Evolutionary conservation across 2,329 filamentous ascomycete genomes (phyloP), one percentile per base, ranked within the genome.

Genomic region (Cladosporium sp.): DNA sequence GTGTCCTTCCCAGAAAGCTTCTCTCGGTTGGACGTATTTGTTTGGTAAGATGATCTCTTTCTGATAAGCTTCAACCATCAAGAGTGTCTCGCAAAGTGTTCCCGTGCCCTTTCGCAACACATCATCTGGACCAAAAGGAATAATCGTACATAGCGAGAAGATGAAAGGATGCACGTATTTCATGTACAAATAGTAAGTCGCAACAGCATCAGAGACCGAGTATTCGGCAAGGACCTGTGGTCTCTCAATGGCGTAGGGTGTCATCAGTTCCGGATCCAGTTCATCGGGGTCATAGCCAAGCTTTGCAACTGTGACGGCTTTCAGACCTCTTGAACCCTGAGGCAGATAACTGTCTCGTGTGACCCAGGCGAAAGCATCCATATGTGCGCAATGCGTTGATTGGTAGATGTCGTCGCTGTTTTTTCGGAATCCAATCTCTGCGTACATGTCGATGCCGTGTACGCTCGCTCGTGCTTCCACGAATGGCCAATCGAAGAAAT

Each of bases 111-210:
- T 99, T 65, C 94, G 85, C 67, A 97, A 75, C 1, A 92, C 90
- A 70, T 97, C 94, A 69, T 99, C 93, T 36, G 92, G 91, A 45
- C 90, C 91, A 1, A 99, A 82, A 0, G 94, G 94, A 72, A 99
- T 81, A 76, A 99, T 97, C 1, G 92, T 99, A 76, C 94, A 99
- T 0, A 99, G 80, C 1, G 95, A 97, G 81, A 99, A 99, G 73
- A 99, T 94, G 79, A 99, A 99, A 3, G 94, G 94, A 73, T 99
- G 94, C n/a, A 99, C 90, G 74, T 99, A 99, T 87, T 99, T 99
- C 95, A 99, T 99, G 82, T 99, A 99, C 62, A 99, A 79, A 71
- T 99, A 99, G 73, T 99, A 99, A 0, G 94, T 99, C 20, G 94
- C 94, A 52, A 99, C 94, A 9, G 95, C 95, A 81, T 99, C 95